phyloP scores from a whole-genome alignment of 2,329 filamentous ascomycete genomes.

The Arthrobotrys megalospora region DNA sequence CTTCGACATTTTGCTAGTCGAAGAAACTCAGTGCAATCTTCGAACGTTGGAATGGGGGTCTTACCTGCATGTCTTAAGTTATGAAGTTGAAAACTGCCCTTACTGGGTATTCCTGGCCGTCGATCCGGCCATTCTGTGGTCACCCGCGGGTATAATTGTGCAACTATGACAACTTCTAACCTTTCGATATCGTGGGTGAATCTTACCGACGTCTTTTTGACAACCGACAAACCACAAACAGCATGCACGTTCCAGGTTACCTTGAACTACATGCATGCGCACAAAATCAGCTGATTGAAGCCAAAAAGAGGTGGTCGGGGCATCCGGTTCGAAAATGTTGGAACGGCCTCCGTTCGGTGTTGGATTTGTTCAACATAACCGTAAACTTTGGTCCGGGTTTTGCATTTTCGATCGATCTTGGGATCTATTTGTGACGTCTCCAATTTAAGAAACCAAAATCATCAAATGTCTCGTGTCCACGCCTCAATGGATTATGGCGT shows the following conservation, averaged over 20 bases:
- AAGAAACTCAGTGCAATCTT: neutral
- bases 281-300: slow-evolving; percentile 41
- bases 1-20: neutral
- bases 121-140: slow-evolving; percentile 36
- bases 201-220: slow-evolving; percentile 14
- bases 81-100: slow-evolving; percentile 2
- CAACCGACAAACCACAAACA: slow-evolving; percentile 29
- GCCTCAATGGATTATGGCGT: slow-evolving; percentile 20
- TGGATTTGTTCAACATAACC: slow-evolving; percentile 4
- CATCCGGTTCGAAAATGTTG: slow-evolving; percentile 6
- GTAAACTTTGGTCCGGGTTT: neutral
- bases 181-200: slow-evolving; percentile 24
- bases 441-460: slow-evolving; percentile 28
- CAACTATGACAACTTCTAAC: slow-evolving; percentile 3
- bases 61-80: slow-evolving; percentile 34
- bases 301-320: slow-evolving; percentile 7
- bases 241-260: slow-evolving; percentile 37
- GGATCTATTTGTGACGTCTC: slow-evolving; percentile 21
- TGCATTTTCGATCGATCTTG: neutral
- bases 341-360: neutral
- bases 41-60: slow-evolving; percentile 4
- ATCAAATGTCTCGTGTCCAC: slow-evolving; percentile 4
- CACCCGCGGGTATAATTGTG: slow-evolving; percentile 16
- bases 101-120: slow-evolving; percentile 54
- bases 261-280: slow-evolving; percentile 39